Evolutionary conservation across 31 red algal species (phyloP), one percentile per base, ranked within the genome.

Genomic region (Odonthalia washingtoniensis): DNA sequence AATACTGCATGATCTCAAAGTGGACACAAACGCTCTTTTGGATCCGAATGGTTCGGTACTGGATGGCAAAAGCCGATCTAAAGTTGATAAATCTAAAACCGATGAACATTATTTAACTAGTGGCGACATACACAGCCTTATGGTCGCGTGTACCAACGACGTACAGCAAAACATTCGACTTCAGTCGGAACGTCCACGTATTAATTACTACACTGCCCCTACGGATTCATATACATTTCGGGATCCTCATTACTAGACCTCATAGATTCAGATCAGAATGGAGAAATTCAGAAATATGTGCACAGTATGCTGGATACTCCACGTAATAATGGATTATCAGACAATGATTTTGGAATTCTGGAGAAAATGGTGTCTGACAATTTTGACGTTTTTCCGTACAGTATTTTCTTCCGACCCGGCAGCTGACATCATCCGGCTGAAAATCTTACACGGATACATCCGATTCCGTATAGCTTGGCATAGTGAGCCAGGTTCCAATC

Each of bases 191-290:
- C n/a, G n/a, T n/a, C n/a, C n/a, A n/a, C n/a, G n/a, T n/a, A n/a
- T n/a, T n/a, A n/a, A n/a, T n/a, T n/a, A n/a, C n/a, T n/a, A n/a
- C n/a, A n/a, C 38, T 12, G 68, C 64, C 3, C 67, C 65, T 32
- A n/a, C n/a, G n/a, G n/a, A n/a, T n/a, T n/a, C n/a, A 85, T 64
- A 85, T 30, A 64, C 82, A 42, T 74, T 85, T 33, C 65, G 21
- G 38, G 65, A 85, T 18, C 65, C 28, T 85, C 66, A 2, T 30
- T 85, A 21, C 82, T 85, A 32, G 82, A 85, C 43, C 82, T 66
- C 17, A 49, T 85, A 36, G 68, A 85, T 39, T 3, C 42, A 27
- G 40, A 85, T 33, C 40, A 85, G 82, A 64, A 85, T 9, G 16
- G 3, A 21, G 82, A 72, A 37, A 74, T 73, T 33, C 14, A 31